Conservation (phyloP, 2,329 filamentous ascomycete species). For the Talaromyces sp. region DNA sequence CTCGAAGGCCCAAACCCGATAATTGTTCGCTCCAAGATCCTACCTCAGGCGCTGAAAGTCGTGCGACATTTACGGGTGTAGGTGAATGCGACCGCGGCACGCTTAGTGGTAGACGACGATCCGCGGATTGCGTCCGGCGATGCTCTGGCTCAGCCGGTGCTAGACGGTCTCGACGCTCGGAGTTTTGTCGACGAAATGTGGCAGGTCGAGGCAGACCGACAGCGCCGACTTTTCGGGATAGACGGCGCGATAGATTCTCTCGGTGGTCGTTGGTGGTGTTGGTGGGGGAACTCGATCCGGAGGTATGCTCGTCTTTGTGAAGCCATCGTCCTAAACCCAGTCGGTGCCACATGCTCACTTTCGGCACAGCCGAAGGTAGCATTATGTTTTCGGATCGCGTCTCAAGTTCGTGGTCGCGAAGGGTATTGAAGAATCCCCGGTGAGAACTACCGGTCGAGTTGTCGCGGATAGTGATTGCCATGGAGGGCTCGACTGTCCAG, state of each 20-base stretch:
- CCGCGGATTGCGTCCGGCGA: slow-evolving; percentile 64
- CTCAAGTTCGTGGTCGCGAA: slow-evolving; percentile 14
- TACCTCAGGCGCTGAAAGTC: slow-evolving; percentile 42
- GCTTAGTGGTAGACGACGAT: slow-evolving; percentile 44
- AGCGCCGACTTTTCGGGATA: slow-evolving; percentile 54
- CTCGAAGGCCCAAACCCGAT: slow-evolving; percentile 32
- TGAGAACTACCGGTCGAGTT: slow-evolving; percentile 18
- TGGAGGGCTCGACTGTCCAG: slow-evolving; percentile 16
- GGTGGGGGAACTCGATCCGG: slow-evolving; percentile 28
- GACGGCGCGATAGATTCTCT: slow-evolving; percentile 32
- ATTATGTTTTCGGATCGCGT: slow-evolving; percentile 1
- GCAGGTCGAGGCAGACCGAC: slow-evolving; percentile 71
- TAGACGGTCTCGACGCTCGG: slow-evolving; percentile 71
- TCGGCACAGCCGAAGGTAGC: slow-evolving; percentile 20
- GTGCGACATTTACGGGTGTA: slow-evolving; percentile 32
- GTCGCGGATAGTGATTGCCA: slow-evolving; percentile 20
- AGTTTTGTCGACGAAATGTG: slow-evolving; percentile 79
- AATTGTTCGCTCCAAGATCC: slow-evolving; percentile 33
- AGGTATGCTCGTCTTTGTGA: slow-evolving; percentile 37
- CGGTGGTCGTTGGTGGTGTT: slow-evolving; percentile 9
- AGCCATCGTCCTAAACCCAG: slow-evolving; percentile 42
- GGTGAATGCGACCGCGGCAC: slow-evolving; percentile 44
- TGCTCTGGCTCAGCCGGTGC: slow-evolving; percentile 60
- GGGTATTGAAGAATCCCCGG: slow-evolving; percentile 11
- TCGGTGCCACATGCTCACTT: slow-evolving; percentile 47